phyloP scores from a whole-genome alignment of 257 asterid genomes.

The Salvia rosmarinus region DNA sequence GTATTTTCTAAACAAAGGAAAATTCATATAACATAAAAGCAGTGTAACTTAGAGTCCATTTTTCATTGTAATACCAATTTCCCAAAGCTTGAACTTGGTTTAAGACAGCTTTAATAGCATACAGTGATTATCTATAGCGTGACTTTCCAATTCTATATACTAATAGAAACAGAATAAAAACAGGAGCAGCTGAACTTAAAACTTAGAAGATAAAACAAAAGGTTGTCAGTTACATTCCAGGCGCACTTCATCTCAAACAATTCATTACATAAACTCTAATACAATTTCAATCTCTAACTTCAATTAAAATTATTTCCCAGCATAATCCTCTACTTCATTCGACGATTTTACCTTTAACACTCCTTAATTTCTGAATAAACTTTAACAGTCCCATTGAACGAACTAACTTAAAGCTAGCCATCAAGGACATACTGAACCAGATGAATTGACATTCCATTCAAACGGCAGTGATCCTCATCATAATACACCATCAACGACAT shows the following conservation, averaged over 20 bases:
- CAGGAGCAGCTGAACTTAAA: background rate
- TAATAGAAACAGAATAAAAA: slow-evolving; percentile 9
- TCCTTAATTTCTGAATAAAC: background rate
- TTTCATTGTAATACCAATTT: slow-evolving; percentile 2
- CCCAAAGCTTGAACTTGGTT: slow-evolving; percentile 9
- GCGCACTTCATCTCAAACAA: background rate
- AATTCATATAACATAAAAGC: background rate
- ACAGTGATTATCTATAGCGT: background rate
- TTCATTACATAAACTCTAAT: background rate
- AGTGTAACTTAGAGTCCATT: background rate
- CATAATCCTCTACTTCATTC: background rate
- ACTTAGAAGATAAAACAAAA: background rate
- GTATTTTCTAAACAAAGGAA: background rate
- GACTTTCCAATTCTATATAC: background rate
- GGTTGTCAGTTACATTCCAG: background rate
- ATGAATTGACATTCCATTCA: background rate
- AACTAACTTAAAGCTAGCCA: background rate
- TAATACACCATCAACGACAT: too few species aligned
- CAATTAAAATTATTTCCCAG: background rate
- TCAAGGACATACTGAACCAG: background rate
- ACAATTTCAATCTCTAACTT: background rate
- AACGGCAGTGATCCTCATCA: background rate
- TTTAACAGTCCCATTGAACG: background rate
- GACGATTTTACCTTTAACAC: background rate
- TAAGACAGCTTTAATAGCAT: background rate